Evolutionary conservation across 257 asterid genomes (phyloP).

Genomic region (Solanum boliviense): DNA sequence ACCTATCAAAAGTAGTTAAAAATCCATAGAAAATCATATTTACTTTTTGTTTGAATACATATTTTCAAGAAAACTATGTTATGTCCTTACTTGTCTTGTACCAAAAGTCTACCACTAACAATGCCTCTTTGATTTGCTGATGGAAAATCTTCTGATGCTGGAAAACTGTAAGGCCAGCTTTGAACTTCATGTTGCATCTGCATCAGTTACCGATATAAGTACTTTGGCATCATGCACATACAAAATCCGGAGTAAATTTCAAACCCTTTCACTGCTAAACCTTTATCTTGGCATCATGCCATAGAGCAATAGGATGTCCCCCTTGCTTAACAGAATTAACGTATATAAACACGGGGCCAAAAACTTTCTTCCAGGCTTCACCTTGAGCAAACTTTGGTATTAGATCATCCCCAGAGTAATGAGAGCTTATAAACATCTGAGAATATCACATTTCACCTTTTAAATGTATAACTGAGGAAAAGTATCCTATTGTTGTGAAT

Average conservation of each 20-base stretch:
- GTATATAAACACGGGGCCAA: conserved; percentile 59
- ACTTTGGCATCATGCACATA: background rate
- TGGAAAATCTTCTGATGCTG: conserved; percentile 44
- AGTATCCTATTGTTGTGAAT: background rate
- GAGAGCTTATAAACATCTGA: conserved; percentile 57
- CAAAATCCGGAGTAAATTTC: background rate
- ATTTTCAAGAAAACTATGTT: background rate
- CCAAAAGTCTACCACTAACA: conserved; percentile 40
- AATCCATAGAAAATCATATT: background rate
- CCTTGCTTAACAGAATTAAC: conserved; percentile 33
- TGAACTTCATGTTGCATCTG: conserved; percentile 25
- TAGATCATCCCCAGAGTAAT: conserved; percentile 51
- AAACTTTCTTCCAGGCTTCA: conserved; percentile 67
- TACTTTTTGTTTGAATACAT: background rate
- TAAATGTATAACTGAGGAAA: background rate
- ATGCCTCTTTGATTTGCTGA: conserved; percentile 38
- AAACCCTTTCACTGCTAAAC: conserved; percentile 7
- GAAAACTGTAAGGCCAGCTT: conserved; percentile 60
- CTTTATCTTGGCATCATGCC: conserved; percentile 61
- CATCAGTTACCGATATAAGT: background rate
- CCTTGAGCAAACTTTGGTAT: conserved; percentile 39
- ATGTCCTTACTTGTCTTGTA: conserved; percentile 38
- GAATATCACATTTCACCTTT: background rate
- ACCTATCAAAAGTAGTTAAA: conserved; percentile 13
- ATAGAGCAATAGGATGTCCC: conserved; percentile 33